Base-by-base conservation (phyloP, 345 rosid genomes). In the Erysimum cheiranthoides region DNA sequence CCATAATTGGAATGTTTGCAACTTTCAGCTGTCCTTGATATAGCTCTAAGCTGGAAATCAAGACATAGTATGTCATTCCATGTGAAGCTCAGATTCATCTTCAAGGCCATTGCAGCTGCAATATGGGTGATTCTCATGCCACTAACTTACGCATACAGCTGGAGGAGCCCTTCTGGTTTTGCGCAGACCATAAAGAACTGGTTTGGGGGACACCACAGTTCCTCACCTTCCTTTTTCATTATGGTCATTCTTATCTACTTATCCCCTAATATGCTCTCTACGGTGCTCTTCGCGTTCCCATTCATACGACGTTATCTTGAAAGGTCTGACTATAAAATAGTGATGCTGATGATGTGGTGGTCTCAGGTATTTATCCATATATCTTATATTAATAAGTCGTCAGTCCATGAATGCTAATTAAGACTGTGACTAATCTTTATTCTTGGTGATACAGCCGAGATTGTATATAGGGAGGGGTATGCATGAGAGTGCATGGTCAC, bases 321-420 rank as follows among this genome's bases (percentile, higher is more conserved):
- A 83, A 79, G 82, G 34, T 86, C 87, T 39, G 60, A 86, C 83
- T 61, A 62, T 61, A 84, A 74, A 73, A 76, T 86, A 70, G 73
- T 80, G 70, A 86, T 81, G 85, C 79, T 86, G 34, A 71, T 82
- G 78, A 80, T 86, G 89, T 86, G 89, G 89, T 86, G 89, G 89
- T 86, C 89, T 76, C 89, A 84, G 89, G 89, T 86, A 84, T 28
- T 38, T 16, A 31, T n/a, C 32, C 38, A 49, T 58, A 14, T 18
- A 46, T 70, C n/a, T 31, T 75, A 25, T 43, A 52, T 65, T 28
- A 49, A 58, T 49, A 17, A 63, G 6, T 25, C 13, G 14, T 9
- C 25, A 27, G 43, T 64, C 14, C 66, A 50, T 51, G 30, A 77
- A 30, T 62, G 65, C 49, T 71, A 63, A 25, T 42, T n/a, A 36